These are phyloP conservation scores for Lactarius hengduanensis DNA, from an alignment of 768 basidiomycete genomes.

Conservation along the genomic window DNA sequence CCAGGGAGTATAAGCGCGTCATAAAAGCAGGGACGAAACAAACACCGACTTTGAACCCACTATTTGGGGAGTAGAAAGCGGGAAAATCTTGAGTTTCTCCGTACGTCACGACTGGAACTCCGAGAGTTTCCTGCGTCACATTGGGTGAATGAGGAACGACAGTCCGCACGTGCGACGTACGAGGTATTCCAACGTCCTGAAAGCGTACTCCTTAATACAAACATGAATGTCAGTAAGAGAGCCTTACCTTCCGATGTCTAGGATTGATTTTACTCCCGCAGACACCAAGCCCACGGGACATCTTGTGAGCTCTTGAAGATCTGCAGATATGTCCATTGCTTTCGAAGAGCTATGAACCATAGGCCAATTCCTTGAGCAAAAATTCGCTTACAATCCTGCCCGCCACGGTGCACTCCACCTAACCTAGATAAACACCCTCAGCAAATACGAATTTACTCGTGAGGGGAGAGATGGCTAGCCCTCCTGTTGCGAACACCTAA, in stretches of 20 bases:
- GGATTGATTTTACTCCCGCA: slow-evolving; percentile 90
- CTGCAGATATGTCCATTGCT: slow-evolving; percentile 96
- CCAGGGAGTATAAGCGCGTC: slow-evolving; percentile 2
- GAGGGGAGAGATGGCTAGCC: slow-evolving; percentile 48
- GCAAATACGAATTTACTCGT: background rate
- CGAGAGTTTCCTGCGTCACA: slow-evolving; percentile 80
- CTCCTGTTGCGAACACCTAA: slow-evolving; percentile 90
- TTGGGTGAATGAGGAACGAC: background rate
- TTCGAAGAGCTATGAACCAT: slow-evolving; percentile 4
- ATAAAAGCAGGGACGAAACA: background rate
- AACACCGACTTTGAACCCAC: slow-evolving; percentile 67
- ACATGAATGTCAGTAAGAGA: background rate
- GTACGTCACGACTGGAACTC: slow-evolving; percentile 86
- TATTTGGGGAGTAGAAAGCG: slow-evolving; percentile 85
- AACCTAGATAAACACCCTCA: slow-evolving; percentile 44
- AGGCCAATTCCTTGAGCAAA: background rate
- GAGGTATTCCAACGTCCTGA: slow-evolving; percentile 76
- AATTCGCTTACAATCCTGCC: slow-evolving; percentile 53
- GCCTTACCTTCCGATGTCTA: slow-evolving; percentile 80
- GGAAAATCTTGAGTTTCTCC: slow-evolving; percentile 80
- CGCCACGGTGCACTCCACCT: slow-evolving; percentile 83
- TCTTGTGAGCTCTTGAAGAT: slow-evolving; percentile 83
- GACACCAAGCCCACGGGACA: slow-evolving; percentile 93
- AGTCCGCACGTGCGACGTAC: slow-evolving; percentile 39
- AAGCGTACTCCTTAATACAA: slow-evolving; percentile 1